Base-by-base conservation (phyloP, 2,329 filamentous ascomycete species). In the Didymosphaeria variabile region DNA sequence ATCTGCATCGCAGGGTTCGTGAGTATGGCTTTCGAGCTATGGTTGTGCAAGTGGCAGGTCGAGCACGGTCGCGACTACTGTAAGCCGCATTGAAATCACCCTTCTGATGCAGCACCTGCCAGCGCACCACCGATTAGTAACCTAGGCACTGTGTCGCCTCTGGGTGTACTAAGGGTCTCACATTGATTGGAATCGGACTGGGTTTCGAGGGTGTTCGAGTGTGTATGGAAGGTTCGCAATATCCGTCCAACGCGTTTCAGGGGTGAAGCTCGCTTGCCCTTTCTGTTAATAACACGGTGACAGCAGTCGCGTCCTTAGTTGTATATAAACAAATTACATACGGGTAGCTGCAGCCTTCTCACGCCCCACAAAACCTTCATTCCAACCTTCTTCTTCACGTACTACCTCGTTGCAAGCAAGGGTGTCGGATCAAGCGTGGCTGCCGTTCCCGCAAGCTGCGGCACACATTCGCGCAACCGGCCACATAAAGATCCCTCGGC, bases 1-100 rank as follows among this genome's bases (percentile, higher is more conserved):
- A 97, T 98, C 36, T 97, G 92, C 73, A 85, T 96, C 13, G 94
- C 94, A 0, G 92, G 93, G 0, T 88, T 98, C 52, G 70, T 97
- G 10, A 90, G 93, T 44, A 94, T 97, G 85, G 84, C 82, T 2
- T 84, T 97, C 77, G 94, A 98, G 80, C 88, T 91, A 1, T 86
- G 87, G 76, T 79, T 98, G 26, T 99, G 95, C 77, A 84, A 85
- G 51, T 97, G 91, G 86, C 94, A 98, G 79, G 91, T 96, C 26
- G 79, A 79, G n/a, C 89, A 90, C 67, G 94, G 94, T 3, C 85
- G 92, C 66, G 87, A 91, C 61, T 84, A 81, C 72, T 84, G 82
- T 66, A 77, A 76, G 61, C 69, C 68, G 60, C 68, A 70, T 42
- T 75, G 67, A 62, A 19, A n/a, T 29, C 26, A 29, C 26, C 26